phyloP scores from a whole-genome alignment of 2,329 filamentous ascomycete species.

The Dichotomopilus funicola region DNA sequence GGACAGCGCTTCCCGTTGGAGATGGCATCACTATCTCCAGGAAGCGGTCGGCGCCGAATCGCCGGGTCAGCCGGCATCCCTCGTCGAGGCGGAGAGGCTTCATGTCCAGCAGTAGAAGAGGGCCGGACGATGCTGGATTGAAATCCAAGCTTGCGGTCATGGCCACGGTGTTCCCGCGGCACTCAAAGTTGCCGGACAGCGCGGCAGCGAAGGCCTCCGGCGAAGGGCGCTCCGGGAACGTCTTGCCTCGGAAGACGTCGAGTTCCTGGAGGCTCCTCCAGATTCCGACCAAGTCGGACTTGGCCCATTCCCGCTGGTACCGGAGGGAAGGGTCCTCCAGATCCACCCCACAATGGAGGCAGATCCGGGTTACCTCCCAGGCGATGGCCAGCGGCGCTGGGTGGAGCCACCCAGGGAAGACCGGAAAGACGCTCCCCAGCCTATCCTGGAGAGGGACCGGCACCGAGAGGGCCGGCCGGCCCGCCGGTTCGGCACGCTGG shows the following conservation, averaged over 20 bases:
- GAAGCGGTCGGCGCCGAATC: slow-evolving; percentile 53
- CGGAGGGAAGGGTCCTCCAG: slow-evolving; percentile 30
- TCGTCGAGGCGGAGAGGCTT: slow-evolving; percentile 43
- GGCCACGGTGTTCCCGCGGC: slow-evolving; percentile 33
- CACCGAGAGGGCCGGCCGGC: no score
- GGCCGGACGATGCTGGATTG: slow-evolving; percentile 30
- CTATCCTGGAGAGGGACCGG: no score
- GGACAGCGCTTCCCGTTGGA: slow-evolving; percentile 27
- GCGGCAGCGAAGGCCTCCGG: slow-evolving; percentile 41
- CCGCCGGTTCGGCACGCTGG: no score
- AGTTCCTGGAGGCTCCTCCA: slow-evolving; percentile 36
- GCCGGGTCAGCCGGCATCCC: slow-evolving; percentile 46
- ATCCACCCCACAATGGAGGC: slow-evolving; percentile 39
- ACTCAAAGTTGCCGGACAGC: slow-evolving; percentile 30
- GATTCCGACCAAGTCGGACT: slow-evolving; percentile 36
- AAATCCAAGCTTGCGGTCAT: slow-evolving; percentile 39
- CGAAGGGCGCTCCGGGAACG: slow-evolving; percentile 42
- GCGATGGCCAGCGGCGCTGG: slow-evolving; percentile 42
- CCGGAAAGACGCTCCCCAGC: slow-evolving; percentile 14
- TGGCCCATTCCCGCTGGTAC: slow-evolving; percentile 36
- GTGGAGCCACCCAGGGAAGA: slow-evolving; percentile 36
- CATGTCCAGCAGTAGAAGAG: slow-evolving; percentile 42
- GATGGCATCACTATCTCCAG: slow-evolving; percentile 49
- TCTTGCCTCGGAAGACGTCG: slow-evolving; percentile 36
- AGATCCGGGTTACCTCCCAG: slow-evolving; percentile 48